Evolutionary conservation across 106 monocot genomes (phyloP), one percentile per base, ranked within the genome.

Genomic region (Vanilla planifolia): DNA sequence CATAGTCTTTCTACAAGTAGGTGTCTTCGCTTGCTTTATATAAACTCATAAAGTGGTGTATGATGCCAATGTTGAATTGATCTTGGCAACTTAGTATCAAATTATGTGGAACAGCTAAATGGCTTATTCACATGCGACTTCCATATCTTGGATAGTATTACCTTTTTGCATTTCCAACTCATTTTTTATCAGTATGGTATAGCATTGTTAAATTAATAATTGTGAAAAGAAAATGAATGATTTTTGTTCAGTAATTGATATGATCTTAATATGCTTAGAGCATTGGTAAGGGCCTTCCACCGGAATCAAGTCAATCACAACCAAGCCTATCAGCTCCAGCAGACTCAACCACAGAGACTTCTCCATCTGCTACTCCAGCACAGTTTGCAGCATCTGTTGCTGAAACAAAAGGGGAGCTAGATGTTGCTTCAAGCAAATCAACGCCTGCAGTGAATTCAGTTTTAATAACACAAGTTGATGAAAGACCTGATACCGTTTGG

Each of bases 251-350:
- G 35, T 33, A 33, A 34, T 44, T 8, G 11, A 4, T n/a, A 5
- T 63, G 22, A 56, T 8, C 32, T 25, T 5, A 30, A 45, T 35
- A 35, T 59, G 46, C 41, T 60, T 55, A 86, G 85, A 73, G 63
- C 68, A 86, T 86, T 65, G 85, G 80, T 1, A 86, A 80, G 62
- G 70, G 75, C 43, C 63, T 86, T 60, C 77, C 78, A 41, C 85
- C 85, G 43, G 34, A 24, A 35, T 26, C 74, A 41, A 60, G 9
- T 21, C 65, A 25, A 24, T 29, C 40, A 10, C 65, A 59, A 55
- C 15, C 30, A 51, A 71, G 61, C 32, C 55, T 80, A 28, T 71
- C 85, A 40, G 55, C 75, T 65, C 72, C 72, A 25, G 47, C 57
- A 35, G 74, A 79, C 40, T 51, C 25, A 45, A 58, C 7, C 3